Evolutionary conservation across 1,284 basidiomycete genomes (phyloP).

Genomic region (Rhodofomes roseus): DNA sequence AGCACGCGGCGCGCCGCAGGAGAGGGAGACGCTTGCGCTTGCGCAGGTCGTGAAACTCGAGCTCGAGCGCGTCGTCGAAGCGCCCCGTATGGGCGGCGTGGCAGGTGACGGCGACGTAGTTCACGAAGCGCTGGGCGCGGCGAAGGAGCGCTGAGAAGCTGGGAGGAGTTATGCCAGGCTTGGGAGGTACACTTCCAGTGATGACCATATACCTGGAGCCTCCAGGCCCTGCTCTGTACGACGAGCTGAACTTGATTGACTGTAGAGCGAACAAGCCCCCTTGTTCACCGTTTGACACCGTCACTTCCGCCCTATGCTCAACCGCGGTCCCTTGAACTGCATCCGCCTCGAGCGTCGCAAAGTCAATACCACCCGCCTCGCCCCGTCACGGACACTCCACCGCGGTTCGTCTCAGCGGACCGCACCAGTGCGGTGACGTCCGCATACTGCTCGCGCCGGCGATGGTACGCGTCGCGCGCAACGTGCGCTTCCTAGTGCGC

Average conservation of each 20-base stretch:
- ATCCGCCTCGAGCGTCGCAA: conserved; percentile 27
- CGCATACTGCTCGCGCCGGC: conserved; percentile 1
- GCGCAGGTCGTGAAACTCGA: conserved; percentile 26
- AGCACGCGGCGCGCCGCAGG: conserved; percentile 16
- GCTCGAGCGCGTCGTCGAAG: conserved; percentile 36
- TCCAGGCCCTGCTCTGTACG: not conserved
- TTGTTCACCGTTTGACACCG: conserved; percentile 21
- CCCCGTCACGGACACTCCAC: conserved; percentile 11
- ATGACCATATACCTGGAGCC: conserved; percentile 4
- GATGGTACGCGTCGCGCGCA: conserved; percentile 5
- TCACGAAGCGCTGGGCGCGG: conserved; percentile 17
- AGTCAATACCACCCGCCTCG: conserved; percentile 23
- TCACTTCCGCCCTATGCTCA: conserved; percentile 26
- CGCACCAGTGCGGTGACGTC: conserved; percentile 2
- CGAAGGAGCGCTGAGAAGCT: conserved; percentile 31
- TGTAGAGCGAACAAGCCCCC: not conserved
- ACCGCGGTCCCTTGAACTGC: conserved; percentile 25
- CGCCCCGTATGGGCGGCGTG: conserved; percentile 38
- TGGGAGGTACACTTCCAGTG: too few species aligned
- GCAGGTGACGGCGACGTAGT: conserved; percentile 33
- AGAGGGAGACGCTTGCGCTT: conserved; percentile 18
- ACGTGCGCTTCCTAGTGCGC: conserved; percentile 11
- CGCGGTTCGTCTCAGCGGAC: conserved; percentile 11
- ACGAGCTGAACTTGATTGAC: conserved; percentile 8
- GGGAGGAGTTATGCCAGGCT: not conserved